phyloP scores from a whole-genome alignment of 768 basidiomycete species.

The Auricularia cornea region DNA sequence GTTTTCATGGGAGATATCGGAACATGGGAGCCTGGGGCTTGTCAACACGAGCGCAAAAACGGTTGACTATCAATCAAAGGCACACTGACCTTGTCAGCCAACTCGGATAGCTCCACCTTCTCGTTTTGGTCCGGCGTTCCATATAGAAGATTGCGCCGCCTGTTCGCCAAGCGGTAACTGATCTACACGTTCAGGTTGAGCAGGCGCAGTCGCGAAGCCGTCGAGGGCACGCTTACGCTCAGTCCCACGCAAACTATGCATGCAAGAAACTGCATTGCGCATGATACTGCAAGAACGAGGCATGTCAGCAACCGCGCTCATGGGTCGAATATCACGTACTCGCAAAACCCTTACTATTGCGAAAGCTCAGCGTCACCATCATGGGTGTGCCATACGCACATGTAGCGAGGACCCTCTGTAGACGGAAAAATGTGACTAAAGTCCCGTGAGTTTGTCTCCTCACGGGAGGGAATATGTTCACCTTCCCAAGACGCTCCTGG shows the following conservation, averaged over 20 bases:
- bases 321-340: background rate
- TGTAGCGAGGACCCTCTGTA: conserved; percentile 54
- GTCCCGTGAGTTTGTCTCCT: background rate
- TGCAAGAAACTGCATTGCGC: background rate
- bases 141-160: no score
- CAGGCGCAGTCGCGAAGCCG: background rate
- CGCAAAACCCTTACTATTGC: background rate
- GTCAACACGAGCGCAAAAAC: background rate
- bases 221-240: background rate
- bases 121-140: no score
- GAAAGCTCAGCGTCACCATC: background rate
- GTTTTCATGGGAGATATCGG: background rate
- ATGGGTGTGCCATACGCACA: conserved; percentile 31
- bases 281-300: background rate
- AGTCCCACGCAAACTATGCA: background rate
- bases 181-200: background rate
- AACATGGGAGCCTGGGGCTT: background rate
- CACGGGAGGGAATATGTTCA: conserved; percentile 45
- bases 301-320: no score
- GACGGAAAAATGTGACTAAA: conserved; percentile 50
- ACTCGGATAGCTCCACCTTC: background rate
- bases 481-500: conserved; percentile 16
- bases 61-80: background rate
- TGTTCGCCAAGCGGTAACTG: background rate
- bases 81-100: background rate